Evolutionary conservation across 148 eudicot species (phyloP).

Genomic region (Chenopodium suecicum): DNA sequence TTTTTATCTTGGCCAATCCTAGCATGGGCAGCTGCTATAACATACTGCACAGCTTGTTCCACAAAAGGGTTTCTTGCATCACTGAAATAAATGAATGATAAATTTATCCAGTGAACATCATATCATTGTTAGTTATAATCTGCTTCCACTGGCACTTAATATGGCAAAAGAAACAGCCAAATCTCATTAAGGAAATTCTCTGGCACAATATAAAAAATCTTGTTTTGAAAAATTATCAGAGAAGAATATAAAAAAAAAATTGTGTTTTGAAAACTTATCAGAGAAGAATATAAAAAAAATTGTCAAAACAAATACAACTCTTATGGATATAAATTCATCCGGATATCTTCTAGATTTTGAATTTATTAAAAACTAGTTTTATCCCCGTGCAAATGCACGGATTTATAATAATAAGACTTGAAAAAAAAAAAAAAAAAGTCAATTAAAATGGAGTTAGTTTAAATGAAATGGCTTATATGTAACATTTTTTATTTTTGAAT

Average conservation of each 20-base stretch:
- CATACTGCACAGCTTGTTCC: slow-evolving; percentile 93
- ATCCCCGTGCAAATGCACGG: too few species aligned
- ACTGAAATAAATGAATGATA: slow-evolving; percentile 39
- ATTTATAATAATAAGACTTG: too few species aligned
- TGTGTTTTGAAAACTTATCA: neutral
- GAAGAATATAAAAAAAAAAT: neutral
- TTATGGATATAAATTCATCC: neutral
- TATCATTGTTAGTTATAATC: neutral
- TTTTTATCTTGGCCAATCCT: slow-evolving; percentile 57
- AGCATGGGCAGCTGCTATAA: slow-evolving; percentile 78
- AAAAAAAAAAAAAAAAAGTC: too few species aligned
- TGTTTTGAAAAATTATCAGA: neutral
- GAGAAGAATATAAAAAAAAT: neutral
- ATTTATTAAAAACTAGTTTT: too few species aligned
- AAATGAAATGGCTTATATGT: too few species aligned
- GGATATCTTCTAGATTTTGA: neutral
- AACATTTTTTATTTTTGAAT: too few species aligned
- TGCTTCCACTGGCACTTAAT: neutral
- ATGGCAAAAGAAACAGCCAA: neutral
- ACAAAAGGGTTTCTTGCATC: slow-evolving; percentile 90
- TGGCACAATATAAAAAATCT: neutral
- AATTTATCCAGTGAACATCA: slow-evolving; percentile 16
- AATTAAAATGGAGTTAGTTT: too few species aligned
- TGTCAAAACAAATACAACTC: neutral
- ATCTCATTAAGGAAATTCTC: neutral